A percentile compares a stretch with the other conserved stretches of the same genome.
These are phyloP conservation scores for Asparagopsis taxiformis DNA, from an alignment of 31 red algal genomes.

Conservation along the genomic window DNA sequence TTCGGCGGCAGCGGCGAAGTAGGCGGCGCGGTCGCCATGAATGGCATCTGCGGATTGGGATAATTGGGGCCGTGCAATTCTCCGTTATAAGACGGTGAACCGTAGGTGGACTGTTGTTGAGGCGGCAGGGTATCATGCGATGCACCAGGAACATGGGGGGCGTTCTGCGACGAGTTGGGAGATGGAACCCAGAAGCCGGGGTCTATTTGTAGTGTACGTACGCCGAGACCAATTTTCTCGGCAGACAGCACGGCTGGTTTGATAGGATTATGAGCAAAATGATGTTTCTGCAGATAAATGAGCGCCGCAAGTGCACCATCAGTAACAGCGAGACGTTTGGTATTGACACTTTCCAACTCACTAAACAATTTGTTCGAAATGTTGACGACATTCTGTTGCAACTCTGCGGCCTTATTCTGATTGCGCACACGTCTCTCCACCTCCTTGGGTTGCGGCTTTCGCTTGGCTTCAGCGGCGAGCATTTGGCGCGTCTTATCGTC, in stretches of 20 bases:
- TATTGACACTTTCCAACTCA: neutral
- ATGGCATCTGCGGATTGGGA: neutral
- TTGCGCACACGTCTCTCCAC: neutral
- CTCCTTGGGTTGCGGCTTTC: neutral
- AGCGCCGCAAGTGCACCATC: neutral
- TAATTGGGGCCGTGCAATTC: neutral
- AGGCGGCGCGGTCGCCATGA: neutral
- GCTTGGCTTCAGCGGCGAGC: conserved; percentile 24
- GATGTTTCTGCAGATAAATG: neutral
- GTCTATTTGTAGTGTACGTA: neutral
- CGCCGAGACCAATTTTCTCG: neutral
- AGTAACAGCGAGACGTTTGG: neutral
- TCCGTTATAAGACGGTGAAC: neutral
- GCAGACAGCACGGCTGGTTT: neutral
- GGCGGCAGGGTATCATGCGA: neutral
- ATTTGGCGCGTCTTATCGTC: conserved; percentile 54
- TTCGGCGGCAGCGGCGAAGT: too few relatives aligned
- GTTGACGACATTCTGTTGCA: neutral
- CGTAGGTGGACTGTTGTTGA: neutral
- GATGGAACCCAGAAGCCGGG: neutral
- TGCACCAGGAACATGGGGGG: neutral
- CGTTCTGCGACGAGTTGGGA: neutral
- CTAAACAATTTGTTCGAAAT: neutral
- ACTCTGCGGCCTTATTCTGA: neutral
- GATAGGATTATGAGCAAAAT: neutral